Evolutionary conservation across 148 eudicot species (phyloP), one percentile per base, ranked within the genome.

Genomic region (Amaranthus hypochondriacus): DNA sequence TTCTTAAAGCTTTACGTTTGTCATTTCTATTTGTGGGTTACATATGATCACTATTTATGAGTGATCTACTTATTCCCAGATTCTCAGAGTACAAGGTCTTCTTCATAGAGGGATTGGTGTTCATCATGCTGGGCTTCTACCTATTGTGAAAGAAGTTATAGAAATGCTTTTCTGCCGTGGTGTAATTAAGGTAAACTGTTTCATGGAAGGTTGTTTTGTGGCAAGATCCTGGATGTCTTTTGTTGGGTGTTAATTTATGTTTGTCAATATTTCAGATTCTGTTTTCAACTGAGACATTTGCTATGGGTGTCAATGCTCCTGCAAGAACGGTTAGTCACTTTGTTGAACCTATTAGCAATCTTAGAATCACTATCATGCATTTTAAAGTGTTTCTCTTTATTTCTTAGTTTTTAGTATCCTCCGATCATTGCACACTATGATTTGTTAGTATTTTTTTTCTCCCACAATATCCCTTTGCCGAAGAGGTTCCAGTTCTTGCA

Each of bases 241-340:
- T 28, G 2, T 28, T 58, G 62, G 18, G 62, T 5, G 28, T 58
- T 14, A 58, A 58, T 66, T 53, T 18, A 15, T 78, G 49, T 58
- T 76, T 18, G 13, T 50, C 79, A 48, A 66, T 54, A 11, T 55
- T 80, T 66, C 76, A 95, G 99, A 87, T 95, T 67, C 79, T 95
- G n/a, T 95, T 95, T 81, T 95, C 99, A 59, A 95, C 99, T 2
- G 99, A 95, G 88, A 95, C 97, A 83, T 95, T 92, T 95, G 99
- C 99, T 66, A 95, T 95, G 99, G 99, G 99, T 78, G 99, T 95
- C 72, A 95, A 95, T 85, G 99, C 99, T 79, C 99, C 99, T 62
- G 97, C 99, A 61, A 92, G 99, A 86, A 95, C 99, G 73, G 99
- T 92, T 75, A 86, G 96, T 81, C 67, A 57, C 55, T 67, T 69